Percentiles rank a stretch among this genome's conserved stretches.
These are phyloP conservation scores for Mariannaea sp. DNA, from an alignment of 2,329 filamentous ascomycete genomes.

Conservation along the genomic window DNA sequence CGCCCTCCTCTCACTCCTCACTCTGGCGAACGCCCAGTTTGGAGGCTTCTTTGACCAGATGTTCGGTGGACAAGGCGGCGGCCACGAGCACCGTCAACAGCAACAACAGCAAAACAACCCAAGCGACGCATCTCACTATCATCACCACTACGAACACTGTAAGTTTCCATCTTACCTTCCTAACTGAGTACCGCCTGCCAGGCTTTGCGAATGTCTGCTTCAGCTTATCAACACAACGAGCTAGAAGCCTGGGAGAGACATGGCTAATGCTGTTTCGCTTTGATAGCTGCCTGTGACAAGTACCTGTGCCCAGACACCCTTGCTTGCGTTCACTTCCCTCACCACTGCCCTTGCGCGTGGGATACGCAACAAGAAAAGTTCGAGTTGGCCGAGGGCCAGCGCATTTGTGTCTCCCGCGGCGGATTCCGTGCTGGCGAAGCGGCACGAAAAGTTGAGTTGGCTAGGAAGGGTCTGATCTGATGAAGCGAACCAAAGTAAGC, in stretches of 20 bases:
- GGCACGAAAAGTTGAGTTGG: slow-evolving; percentile 76
- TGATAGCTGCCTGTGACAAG: slow-evolving; percentile 79
- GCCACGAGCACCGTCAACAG: slow-evolving; percentile 50
- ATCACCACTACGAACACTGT: slow-evolving; percentile 71
- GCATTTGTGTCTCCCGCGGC: slow-evolving; percentile 75
- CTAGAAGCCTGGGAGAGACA: neutral
- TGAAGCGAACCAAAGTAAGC: neutral
- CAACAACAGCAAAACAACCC: slow-evolving; percentile 76
- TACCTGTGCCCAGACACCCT: slow-evolving; percentile 95
- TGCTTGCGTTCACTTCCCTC: slow-evolving; percentile 92
- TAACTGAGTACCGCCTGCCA: no score
- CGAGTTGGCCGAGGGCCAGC: slow-evolving; percentile 71
- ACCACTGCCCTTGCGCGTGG: slow-evolving; percentile 94
- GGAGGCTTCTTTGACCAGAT: slow-evolving; percentile 94
- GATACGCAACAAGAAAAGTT: slow-evolving; percentile 78
- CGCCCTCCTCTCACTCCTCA: slow-evolving; percentile 62
- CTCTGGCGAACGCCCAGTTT: slow-evolving; percentile 77
- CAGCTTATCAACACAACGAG: no score
- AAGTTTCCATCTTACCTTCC: slow-evolving; percentile 29
- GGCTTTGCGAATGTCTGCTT: no score
- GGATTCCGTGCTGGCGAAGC: slow-evolving; percentile 75
- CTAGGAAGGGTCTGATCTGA: slow-evolving; percentile 75
- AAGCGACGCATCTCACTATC: slow-evolving; percentile 83
- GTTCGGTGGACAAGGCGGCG: slow-evolving; percentile 63
- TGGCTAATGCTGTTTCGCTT: neutral